Conservation (phyloP, 2,329 filamentous ascomycete genomes). For the Talaromyces pinophilus region DNA sequence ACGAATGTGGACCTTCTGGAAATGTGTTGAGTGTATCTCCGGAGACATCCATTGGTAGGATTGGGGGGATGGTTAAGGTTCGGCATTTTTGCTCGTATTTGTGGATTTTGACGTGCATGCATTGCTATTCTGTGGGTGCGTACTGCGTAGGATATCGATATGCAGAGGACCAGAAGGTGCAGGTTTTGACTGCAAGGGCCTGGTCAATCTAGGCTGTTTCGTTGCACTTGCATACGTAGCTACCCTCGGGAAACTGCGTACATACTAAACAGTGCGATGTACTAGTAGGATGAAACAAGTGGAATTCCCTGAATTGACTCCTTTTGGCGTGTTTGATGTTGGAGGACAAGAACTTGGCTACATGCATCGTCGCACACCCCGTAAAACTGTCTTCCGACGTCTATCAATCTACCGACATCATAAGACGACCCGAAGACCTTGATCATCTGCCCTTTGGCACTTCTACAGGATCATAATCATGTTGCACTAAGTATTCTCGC, state of each 20-base stretch:
- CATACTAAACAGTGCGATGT: background rate
- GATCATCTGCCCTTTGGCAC: background rate
- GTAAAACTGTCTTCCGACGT: background rate
- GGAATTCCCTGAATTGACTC: background rate
- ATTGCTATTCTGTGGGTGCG: background rate
- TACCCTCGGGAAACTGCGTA: background rate
- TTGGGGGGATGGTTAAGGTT: background rate
- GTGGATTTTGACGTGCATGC: background rate
- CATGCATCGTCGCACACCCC: background rate
- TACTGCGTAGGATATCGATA: background rate
- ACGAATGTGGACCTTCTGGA: background rate
- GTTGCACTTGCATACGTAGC: background rate
- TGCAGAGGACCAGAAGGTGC: background rate
- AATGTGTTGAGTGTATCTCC: background rate
- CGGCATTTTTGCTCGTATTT: background rate
- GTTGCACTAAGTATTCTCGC: background rate
- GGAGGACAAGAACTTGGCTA: background rate
- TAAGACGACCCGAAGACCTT: background rate
- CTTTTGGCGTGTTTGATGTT: background rate
- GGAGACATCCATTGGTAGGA: background rate
- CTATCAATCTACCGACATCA: background rate
- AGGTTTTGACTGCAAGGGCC: background rate
- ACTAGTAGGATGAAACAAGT: background rate
- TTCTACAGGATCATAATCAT: background rate
- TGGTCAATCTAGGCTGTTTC: background rate